A percentile compares a stretch with the other conserved stretches of the same genome.
Conservation (phyloP, 2,329 filamentous ascomycete genomes). For the Pseudopithomyces chartarum region DNA sequence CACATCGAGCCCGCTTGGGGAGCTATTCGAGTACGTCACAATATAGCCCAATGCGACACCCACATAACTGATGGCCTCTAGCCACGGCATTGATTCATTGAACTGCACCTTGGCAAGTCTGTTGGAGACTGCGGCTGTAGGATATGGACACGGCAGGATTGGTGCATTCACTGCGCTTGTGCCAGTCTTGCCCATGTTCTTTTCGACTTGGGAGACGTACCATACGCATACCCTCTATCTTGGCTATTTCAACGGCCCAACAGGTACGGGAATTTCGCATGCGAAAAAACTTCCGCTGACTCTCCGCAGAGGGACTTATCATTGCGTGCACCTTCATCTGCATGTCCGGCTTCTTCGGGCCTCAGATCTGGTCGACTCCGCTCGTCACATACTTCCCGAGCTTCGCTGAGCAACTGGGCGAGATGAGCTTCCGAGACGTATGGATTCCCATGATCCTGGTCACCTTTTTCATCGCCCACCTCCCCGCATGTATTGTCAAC, state of each 20-base stretch:
- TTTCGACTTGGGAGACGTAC: constrained; percentile 99
- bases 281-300: constrained; percentile 15
- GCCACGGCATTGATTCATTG: constrained; percentile 94
- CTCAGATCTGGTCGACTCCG: constrained; percentile 80
- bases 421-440: constrained; percentile 80
- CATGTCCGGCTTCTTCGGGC: constrained; percentile 84
- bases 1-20: constrained; percentile 90
- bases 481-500: constrained; percentile 88
- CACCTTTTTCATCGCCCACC: constrained; percentile 63
- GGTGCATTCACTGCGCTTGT: constrained; percentile 91
- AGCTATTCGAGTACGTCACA: constrained; percentile 80
- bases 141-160: constrained; percentile 78
- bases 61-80: constrained; percentile 38
- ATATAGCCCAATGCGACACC: constrained; percentile 26
- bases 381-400: constrained; percentile 62
- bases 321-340: constrained; percentile 88
- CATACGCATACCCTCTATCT: constrained; percentile 97
- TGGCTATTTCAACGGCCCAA: constrained; percentile 95
- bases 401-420: constrained; percentile 63
- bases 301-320: constrained; percentile 73
- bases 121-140: constrained; percentile 91
- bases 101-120: constrained; percentile 95
- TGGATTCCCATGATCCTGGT: constrained; percentile 70
- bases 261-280: constrained; percentile 48
- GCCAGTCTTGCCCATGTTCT: constrained; percentile 96